Conservation (phyloP, 495 filamentous ascomycete genomes). For the Aspergillus baeticus region DNA sequence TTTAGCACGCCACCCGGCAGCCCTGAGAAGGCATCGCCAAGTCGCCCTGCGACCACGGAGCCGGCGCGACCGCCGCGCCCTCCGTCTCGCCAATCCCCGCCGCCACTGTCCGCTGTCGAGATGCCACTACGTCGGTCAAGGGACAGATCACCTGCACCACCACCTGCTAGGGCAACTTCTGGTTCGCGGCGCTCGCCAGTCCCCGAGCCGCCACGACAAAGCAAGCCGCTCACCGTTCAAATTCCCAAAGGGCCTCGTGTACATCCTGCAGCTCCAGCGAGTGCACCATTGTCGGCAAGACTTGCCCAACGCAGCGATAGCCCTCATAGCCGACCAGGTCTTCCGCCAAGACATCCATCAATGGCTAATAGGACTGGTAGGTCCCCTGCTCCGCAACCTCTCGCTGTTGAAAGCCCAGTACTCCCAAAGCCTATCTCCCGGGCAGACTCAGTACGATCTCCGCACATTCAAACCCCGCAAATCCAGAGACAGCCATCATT, state of each 20-base stretch:
- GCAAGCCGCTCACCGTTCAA: constrained; percentile 36
- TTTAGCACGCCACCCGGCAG: constrained; percentile 89
- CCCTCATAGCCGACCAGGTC: constrained; percentile 55
- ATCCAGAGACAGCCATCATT: constrained; percentile 33
- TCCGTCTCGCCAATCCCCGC: constrained; percentile 18
- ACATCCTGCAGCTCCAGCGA: constrained; percentile 21
- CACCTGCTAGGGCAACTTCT: constrained; percentile 27
- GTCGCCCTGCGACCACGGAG: constrained; percentile 17
- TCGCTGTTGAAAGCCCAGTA: constrained; percentile 13
- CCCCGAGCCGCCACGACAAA: constrained; percentile 28
- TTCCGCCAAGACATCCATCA: constrained; percentile 53
- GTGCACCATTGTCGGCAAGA: constrained; percentile 29
- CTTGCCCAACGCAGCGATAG: constrained; percentile 28
- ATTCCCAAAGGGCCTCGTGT: constrained; percentile 29
- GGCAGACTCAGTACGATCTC: constrained; percentile 1
- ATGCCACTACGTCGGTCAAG: constrained; percentile 29
- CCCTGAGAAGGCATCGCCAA: constrained; percentile 52
- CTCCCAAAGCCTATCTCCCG: constrained; percentile 21
- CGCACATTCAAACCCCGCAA: constrained; percentile 10
- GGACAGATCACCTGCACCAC: constrained; percentile 25
- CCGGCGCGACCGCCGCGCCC: constrained; percentile 11
- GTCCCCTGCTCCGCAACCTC: constrained; percentile 33
- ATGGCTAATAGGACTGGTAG: constrained; percentile 22
- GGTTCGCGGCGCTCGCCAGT: constrained; percentile 26
- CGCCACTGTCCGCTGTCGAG: constrained; percentile 15